Conservation (phyloP, 1,284 basidiomycete species). For the Caloboletus firmus region DNA sequence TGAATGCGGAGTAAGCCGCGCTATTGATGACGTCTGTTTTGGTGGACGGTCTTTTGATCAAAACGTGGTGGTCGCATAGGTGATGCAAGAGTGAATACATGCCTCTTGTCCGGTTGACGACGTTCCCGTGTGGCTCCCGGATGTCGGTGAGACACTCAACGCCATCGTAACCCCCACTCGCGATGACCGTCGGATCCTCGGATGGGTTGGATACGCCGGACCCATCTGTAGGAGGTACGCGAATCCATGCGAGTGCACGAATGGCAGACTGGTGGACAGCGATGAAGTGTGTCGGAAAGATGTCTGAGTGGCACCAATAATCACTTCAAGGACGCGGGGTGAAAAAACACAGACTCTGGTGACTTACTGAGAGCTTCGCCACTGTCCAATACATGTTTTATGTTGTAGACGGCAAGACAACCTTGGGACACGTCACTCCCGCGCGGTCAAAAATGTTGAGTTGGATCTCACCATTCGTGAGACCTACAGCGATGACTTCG, state of each 20-base stretch:
- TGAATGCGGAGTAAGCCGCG: conserved; percentile 63
- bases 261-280: conserved; percentile 77
- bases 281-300: conserved; percentile 72
- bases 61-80: not conserved
- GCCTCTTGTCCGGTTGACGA: conserved; percentile 78
- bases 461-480: conserved; percentile 66
- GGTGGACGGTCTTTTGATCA: not conserved
- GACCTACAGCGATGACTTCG: conserved; percentile 73
- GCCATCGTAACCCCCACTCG: conserved; percentile 78
- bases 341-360: not conserved
- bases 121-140: conserved; percentile 58
- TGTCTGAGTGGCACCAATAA: conserved; percentile 25
- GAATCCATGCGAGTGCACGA: conserved; percentile 70
- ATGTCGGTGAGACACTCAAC: conserved; percentile 72
- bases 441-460: not conserved
- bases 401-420: conserved; percentile 71
- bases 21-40: conserved; percentile 65
- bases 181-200: conserved; percentile 68
- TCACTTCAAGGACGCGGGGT: too few species aligned
- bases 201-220: conserved; percentile 47
- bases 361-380: conserved; percentile 30
- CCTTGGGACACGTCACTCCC: conserved; percentile 47
- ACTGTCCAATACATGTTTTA: conserved; percentile 51
- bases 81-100: conserved; percentile 8
- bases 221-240: conserved; percentile 55